A percentile compares a stretch with the other conserved stretches of the same genome.
Evolutionary conservation across 306 rosid species (phyloP).

Genomic region (Dalbergia cultrata): DNA sequence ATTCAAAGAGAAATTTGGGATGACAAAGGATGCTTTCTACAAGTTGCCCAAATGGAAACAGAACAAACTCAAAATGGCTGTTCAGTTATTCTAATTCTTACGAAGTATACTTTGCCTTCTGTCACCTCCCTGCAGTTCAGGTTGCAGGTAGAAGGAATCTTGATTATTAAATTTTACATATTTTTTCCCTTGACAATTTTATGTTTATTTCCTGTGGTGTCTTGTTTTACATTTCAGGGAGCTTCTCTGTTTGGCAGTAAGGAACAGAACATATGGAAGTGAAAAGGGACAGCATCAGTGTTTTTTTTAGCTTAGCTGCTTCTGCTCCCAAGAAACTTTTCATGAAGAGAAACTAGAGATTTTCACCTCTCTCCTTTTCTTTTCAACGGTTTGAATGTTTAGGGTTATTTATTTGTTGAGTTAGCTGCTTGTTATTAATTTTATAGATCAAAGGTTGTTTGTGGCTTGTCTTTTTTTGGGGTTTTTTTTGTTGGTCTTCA

Average conservation of each 20-base stretch:
- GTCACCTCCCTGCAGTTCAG: constrained; percentile 58
- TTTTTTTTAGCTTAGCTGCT: constrained; percentile 76
- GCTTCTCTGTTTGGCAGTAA: constrained; percentile 60
- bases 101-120: constrained; percentile 45
- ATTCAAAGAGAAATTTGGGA: constrained; percentile 83
- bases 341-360: constrained; percentile 51
- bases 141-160: constrained; percentile 62
- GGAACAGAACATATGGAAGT: constrained; percentile 56
- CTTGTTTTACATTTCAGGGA: constrained; percentile 8
- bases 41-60: constrained; percentile 97
- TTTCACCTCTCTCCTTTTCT: constrained; percentile 41
- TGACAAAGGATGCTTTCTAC: constrained; percentile 80
- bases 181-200: constrained; percentile 10
- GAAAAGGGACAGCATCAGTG: constrained; percentile 86
- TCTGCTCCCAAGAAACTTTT: constrained; percentile 81
- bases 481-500: constrained; percentile 40
- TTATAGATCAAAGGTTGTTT: constrained; percentile 66
- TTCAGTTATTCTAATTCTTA: constrained; percentile 78
- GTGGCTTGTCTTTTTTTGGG: constrained; percentile 64
- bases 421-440: constrained; percentile 67
- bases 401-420: constrained; percentile 56
- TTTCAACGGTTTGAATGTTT: constrained; percentile 59
- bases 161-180: constrained; percentile 48
- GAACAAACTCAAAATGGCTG: constrained; percentile 89
- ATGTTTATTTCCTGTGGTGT: constrained; percentile 34